Conservation (phyloP, 176 grass and related monocot species). For the Musa schizocarpa region DNA sequence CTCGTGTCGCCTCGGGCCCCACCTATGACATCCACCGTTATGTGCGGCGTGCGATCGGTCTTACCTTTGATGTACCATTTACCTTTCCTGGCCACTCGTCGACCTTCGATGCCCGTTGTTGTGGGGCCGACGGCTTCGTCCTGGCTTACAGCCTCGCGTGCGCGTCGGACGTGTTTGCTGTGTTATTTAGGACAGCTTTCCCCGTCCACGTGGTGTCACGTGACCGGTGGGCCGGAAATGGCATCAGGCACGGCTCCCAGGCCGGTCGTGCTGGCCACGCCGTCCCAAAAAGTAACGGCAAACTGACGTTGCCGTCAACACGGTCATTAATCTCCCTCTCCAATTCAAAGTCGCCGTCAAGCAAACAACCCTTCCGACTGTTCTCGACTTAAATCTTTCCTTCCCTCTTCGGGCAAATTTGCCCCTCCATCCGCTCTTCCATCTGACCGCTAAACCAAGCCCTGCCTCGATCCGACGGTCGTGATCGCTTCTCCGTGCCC, state of each 20-base stretch:
- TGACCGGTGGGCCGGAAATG: neutral
- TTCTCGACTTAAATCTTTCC: too few species aligned
- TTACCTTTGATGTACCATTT: too few species aligned
- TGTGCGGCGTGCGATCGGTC: too few species aligned
- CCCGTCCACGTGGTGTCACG: neutral
- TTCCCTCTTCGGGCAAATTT: too few species aligned
- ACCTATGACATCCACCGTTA: neutral
- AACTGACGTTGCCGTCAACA: neutral
- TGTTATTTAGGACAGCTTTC: neutral
- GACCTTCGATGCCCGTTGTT: too few species aligned
- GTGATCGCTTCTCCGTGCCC: neutral
- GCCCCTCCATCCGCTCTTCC: neutral
- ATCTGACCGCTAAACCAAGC: too few species aligned
- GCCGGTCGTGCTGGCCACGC: neutral
- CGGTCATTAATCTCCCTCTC: neutral
- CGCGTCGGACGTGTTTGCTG: neutral
- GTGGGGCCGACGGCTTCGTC: neutral
- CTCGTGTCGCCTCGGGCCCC: neutral
- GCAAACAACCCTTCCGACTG: neutral
- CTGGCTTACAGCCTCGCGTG: too few species aligned
- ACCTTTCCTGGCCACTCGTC: too few species aligned
- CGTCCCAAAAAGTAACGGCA: slow-evolving; percentile 3
- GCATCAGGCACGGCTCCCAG: neutral
- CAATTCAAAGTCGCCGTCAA: too few species aligned
- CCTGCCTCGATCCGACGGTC: neutral